These are phyloP conservation scores for Alternaria hordeiaustralica DNA, from an alignment of 2,329 filamentous ascomycete genomes.

Conservation along the genomic window DNA sequence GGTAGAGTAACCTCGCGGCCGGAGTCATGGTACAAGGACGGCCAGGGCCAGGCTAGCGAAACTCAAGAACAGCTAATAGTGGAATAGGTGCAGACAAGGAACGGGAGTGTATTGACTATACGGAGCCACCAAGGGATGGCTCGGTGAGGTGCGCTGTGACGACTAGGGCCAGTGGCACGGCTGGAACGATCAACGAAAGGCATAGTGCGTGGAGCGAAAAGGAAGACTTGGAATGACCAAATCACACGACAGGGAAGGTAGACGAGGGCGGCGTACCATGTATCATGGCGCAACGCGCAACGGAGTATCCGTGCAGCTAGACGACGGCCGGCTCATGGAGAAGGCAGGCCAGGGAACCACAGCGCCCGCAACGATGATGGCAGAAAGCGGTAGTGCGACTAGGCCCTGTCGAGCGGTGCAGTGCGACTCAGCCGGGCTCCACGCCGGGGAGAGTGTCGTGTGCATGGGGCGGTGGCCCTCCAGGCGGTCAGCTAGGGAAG, in stretches of 20 bases:
- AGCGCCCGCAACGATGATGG: constrained; percentile 35
- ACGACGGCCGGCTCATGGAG: constrained; percentile 37
- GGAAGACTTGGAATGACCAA: constrained; percentile 42
- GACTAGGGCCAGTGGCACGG: constrained; percentile 48
- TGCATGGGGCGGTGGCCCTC: constrained; percentile 38
- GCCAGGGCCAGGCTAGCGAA: constrained; percentile 41
- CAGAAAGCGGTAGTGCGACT: constrained; percentile 32
- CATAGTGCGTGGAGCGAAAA: constrained; percentile 42
- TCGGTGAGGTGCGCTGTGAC: constrained; percentile 46
- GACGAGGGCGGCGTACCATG: constrained; percentile 44
- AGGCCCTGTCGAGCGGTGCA: background rate
- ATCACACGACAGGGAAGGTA: constrained; percentile 40
- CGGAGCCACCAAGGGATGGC: constrained; percentile 43
- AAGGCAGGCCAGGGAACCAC: constrained; percentile 34
- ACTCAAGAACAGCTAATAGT: constrained; percentile 37
- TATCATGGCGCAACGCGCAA: constrained; percentile 53
- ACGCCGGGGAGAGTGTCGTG: constrained; percentile 37
- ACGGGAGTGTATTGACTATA: constrained; percentile 41
- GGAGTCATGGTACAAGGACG: constrained; percentile 41
- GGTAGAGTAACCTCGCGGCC: constrained; percentile 36
- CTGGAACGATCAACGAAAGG: constrained; percentile 46
- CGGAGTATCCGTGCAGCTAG: constrained; percentile 47
- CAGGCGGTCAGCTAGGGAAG: constrained; percentile 43
- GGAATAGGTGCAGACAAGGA: constrained; percentile 45
- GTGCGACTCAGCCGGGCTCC: constrained; percentile 41